A percentile compares a stretch with the other conserved stretches of the same genome.
These are phyloP conservation scores for Plasmodium cynomolgi DNA, from an alignment of 169 alveolate genomes.

Conservation along the genomic window DNA sequence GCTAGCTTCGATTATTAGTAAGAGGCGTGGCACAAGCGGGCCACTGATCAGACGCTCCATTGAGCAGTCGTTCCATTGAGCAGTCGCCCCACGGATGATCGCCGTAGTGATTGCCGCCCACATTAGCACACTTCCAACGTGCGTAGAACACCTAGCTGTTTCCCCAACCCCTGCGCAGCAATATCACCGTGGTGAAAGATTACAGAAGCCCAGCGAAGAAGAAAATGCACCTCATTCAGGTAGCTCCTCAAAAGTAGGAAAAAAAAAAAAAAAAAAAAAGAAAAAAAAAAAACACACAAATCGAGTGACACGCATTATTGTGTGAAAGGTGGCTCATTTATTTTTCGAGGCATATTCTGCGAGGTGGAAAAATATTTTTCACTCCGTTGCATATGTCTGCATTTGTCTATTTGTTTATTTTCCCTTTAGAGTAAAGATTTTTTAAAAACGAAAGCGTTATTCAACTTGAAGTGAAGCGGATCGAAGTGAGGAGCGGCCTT, in stretches of 20 bases:
- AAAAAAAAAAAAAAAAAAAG: background rate
- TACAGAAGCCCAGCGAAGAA: constrained; percentile 69
- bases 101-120: background rate
- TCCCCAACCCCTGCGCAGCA: constrained; percentile 8
- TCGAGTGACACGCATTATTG: background rate
- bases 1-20: constrained; percentile 62
- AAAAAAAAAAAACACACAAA: background rate
- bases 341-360: background rate
- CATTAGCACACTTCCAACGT: background rate
- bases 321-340: background rate
- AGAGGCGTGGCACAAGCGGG: background rate
- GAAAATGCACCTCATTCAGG: constrained; percentile 72
- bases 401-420: constrained; percentile 6
- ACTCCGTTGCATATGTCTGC: background rate
- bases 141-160: background rate
- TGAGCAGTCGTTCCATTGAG: background rate
- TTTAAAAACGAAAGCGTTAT: constrained; percentile 53
- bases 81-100: background rate
- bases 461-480: constrained; percentile 30
- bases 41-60: background rate
- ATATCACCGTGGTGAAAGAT: constrained; percentile 54
- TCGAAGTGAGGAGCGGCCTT: background rate
- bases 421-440: constrained; percentile 35
- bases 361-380: background rate
- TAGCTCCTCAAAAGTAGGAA: background rate